These are phyloP conservation scores for Aspergillus pseudoterreus DNA, from an alignment of 2,329 filamentous ascomycete genomes.

Conservation along the genomic window DNA sequence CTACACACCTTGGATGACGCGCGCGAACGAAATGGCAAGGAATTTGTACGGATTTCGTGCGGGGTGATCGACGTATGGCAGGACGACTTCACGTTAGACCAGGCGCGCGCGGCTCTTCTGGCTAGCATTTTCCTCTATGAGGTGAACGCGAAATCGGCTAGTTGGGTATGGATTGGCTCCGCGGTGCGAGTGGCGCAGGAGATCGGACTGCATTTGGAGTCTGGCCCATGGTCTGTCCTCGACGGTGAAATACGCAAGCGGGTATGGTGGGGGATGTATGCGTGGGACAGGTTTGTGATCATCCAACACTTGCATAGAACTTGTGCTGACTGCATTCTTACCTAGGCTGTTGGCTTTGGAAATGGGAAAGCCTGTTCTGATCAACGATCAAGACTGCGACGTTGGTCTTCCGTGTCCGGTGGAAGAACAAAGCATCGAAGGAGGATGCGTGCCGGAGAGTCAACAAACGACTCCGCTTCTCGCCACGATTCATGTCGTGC, in stretches of 20 bases:
- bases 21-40: slow-evolving; percentile 56
- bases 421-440: slow-evolving; percentile 64
- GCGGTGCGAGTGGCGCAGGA: slow-evolving; percentile 80
- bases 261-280: slow-evolving; percentile 92
- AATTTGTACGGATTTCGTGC: slow-evolving; percentile 69
- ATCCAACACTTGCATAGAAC: neutral
- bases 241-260: slow-evolving; percentile 83
- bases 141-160: slow-evolving; percentile 78
- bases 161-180: slow-evolving; percentile 79
- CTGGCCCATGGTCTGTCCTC: slow-evolving; percentile 67
- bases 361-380: slow-evolving; percentile 73
- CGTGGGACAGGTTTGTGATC: slow-evolving; percentile 68
- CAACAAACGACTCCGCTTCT: slow-evolving; percentile 68
- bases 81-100: slow-evolving; percentile 71
- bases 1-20: slow-evolving; percentile 62
- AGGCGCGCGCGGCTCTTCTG: slow-evolving; percentile 69
- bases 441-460: slow-evolving; percentile 40
- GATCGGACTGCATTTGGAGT: slow-evolving; percentile 73
- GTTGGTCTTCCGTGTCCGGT: slow-evolving; percentile 72
- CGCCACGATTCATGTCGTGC: slow-evolving; percentile 75
- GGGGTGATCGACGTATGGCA: slow-evolving; percentile 75
- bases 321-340: neutral
- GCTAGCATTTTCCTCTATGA: slow-evolving; percentile 78
- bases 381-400: slow-evolving; percentile 86
- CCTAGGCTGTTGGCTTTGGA: slow-evolving; percentile 69